These are phyloP conservation scores for Malus hybrid DNA, from an alignment of 331 rosid species.

Conservation along the genomic window DNA sequence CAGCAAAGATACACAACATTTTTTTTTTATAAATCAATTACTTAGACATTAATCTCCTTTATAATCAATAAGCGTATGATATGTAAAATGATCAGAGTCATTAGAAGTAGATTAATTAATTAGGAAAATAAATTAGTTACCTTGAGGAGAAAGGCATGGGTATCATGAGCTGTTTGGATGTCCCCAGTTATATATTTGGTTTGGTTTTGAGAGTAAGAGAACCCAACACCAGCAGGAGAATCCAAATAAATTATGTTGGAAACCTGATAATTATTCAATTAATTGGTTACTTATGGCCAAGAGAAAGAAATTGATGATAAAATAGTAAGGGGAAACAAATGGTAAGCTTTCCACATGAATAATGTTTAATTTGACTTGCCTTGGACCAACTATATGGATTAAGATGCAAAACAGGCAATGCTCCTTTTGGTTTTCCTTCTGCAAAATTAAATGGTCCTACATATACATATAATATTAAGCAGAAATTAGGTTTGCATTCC, in stretches of 20 bases:
- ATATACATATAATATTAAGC: neutral
- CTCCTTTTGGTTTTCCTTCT: slow-evolving; percentile 32
- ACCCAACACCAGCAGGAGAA: slow-evolving; percentile 50
- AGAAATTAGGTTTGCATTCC: no score
- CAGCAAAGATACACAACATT: neutral
- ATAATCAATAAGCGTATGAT: neutral
- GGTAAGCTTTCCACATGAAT: neutral
- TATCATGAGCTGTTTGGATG: slow-evolving; percentile 36
- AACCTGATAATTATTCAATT: slow-evolving; percentile 21
- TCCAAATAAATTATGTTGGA: slow-evolving; percentile 49
- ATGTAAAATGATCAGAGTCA: neutral
- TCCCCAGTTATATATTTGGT: slow-evolving; percentile 37
- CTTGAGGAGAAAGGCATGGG: slow-evolving; percentile 39
- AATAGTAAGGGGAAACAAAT: neutral
- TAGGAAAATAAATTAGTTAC: neutral
- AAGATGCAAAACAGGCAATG: slow-evolving; percentile 35
- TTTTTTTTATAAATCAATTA: no score
- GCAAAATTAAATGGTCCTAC: slow-evolving; percentile 53
- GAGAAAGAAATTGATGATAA: neutral
- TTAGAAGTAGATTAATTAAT: neutral
- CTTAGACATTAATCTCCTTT: neutral
- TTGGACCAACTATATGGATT: slow-evolving; percentile 53
- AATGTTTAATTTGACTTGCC: slow-evolving; percentile 7
- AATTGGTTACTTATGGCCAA: neutral
- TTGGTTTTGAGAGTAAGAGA: slow-evolving; percentile 31